These are phyloP conservation scores for Talaromyces piceae DNA, from an alignment of 2,329 filamentous ascomycete genomes.

Conservation along the genomic window DNA sequence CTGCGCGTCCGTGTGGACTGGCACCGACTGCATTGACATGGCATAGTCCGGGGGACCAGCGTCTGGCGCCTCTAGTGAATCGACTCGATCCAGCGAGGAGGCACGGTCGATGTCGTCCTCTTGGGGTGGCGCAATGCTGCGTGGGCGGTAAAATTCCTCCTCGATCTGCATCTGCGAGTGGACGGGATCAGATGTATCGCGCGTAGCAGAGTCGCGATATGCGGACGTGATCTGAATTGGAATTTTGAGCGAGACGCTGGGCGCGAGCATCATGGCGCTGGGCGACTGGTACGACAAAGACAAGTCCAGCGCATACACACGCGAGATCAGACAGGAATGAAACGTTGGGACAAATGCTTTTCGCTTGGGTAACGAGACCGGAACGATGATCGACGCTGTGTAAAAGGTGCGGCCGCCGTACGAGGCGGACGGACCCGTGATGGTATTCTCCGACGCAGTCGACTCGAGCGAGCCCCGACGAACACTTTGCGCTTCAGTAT, in stretches of 20 bases:
- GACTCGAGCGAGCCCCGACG: conserved; percentile 23
- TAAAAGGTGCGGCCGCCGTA: conserved; percentile 48
- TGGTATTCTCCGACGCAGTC: conserved; percentile 22
- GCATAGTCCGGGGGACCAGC: background rate
- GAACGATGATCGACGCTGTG: conserved; percentile 56
- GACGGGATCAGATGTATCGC: conserved; percentile 8
- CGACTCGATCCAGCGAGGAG: background rate
- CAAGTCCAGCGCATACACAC: conserved; percentile 56
- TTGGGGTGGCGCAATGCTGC: conserved; percentile 17
- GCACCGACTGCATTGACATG: background rate
- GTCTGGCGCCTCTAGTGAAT: background rate
- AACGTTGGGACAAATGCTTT: conserved; percentile 63
- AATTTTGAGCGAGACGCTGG: conserved; percentile 33
- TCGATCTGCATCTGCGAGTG: conserved; percentile 22
- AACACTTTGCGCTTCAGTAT: conserved; percentile 25
- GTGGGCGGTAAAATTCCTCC: conserved; percentile 22
- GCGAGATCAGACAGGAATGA: conserved; percentile 60
- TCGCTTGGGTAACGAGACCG: conserved; percentile 56
- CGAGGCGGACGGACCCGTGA: conserved; percentile 19
- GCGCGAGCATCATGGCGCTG: conserved; percentile 33
- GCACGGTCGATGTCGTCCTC: background rate
- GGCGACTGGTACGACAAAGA: conserved; percentile 49
- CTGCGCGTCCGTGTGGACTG: background rate
- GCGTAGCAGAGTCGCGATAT: conserved; percentile 8
- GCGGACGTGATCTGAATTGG: conserved; percentile 37